Percentiles rank a stretch among this genome's conserved stretches.
phyloP scores from a whole-genome alignment of 2,329 filamentous ascomycete genomes.

The Pseudocercospora ulei region DNA sequence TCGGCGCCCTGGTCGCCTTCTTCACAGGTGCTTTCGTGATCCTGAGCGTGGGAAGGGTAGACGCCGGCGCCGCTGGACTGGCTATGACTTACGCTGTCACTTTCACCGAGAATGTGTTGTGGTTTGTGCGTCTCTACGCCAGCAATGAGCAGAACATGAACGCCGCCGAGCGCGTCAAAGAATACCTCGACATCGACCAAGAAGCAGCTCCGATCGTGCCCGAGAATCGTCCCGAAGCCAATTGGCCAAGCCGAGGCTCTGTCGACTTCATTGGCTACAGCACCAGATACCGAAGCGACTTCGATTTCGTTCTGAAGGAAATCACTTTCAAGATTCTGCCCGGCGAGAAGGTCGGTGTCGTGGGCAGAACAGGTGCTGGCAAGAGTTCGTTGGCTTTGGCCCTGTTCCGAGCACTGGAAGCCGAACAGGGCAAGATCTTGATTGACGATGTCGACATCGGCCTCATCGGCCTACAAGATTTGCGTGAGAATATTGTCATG shows the following conservation, averaged over 20 bases:
- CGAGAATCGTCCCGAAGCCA: constrained; percentile 62
- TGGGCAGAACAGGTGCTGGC: constrained; percentile 87
- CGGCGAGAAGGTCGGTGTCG: constrained; percentile 88
- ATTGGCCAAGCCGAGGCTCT: constrained; percentile 77
- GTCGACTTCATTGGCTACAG: constrained; percentile 85
- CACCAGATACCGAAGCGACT: constrained; percentile 76
- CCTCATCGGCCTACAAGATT: constrained; percentile 78
- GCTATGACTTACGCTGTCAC: constrained; percentile 92
- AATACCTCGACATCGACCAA: constrained; percentile 93
- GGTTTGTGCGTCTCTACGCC: constrained; percentile 88
- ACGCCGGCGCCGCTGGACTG: constrained; percentile 84
- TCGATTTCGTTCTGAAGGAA: constrained; percentile 74
- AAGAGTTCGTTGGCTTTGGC: constrained; percentile 93
- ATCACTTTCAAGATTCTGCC: constrained; percentile 79
- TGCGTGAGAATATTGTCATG: constrained; percentile 90
- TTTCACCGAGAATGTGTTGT: constrained; percentile 93
- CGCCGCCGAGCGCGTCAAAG: constrained; percentile 91
- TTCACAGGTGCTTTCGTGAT: constrained; percentile 89
- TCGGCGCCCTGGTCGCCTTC: constrained; percentile 86
- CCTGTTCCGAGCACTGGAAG: constrained; percentile 86
- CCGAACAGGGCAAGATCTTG: constrained; percentile 76
- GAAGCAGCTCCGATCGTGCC: constrained; percentile 72
- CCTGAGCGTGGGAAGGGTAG: constrained; percentile 67
- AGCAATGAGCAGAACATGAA: constrained; percentile 99
- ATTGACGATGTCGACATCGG: constrained; percentile 89